These are phyloP conservation scores for Cucurbita moschata DNA, from an alignment of 306 rosid species.

Conservation along the genomic window DNA sequence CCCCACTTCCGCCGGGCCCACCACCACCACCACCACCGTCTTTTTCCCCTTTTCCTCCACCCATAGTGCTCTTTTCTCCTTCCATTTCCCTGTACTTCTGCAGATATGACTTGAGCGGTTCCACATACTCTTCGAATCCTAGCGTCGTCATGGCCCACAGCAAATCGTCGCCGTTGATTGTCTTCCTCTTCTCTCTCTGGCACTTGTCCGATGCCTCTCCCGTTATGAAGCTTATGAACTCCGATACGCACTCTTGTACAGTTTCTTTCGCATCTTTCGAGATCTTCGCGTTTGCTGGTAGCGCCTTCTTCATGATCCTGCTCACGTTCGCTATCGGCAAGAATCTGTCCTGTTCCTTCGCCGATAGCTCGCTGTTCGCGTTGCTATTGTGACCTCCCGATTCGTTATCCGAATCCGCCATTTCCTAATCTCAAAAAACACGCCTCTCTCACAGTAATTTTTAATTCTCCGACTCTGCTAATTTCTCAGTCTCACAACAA, in stretches of 20 bases:
- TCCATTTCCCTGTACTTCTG: constrained; percentile 56
- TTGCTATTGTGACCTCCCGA: constrained; percentile 36
- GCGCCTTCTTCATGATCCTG: constrained; percentile 58
- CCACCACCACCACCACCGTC: constrained; percentile 18
- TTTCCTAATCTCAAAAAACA: background rate
- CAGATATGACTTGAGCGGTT: constrained; percentile 44
- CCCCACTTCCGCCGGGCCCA: constrained; percentile 9
- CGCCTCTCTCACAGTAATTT: background rate
- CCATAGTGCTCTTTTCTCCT: constrained; percentile 37
- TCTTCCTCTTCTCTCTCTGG: constrained; percentile 61
- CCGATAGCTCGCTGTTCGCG: constrained; percentile 23
- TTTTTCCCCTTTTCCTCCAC: constrained; percentile 27
- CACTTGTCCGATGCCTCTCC: constrained; percentile 64
- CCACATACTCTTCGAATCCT: constrained; percentile 52
- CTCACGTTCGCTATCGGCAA: constrained; percentile 69
- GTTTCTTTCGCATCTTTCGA: constrained; percentile 62
- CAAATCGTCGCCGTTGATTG: constrained; percentile 56
- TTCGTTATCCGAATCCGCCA: constrained; percentile 70
- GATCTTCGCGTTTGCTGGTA: constrained; percentile 65
- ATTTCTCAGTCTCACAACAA: background rate
- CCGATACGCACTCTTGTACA: constrained; percentile 52
- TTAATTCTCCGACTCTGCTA: background rate
- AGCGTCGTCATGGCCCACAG: constrained; percentile 61
- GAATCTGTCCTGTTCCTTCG: constrained; percentile 49
- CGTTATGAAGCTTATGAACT: constrained; percentile 58